These are phyloP conservation scores for Calocybe indica DNA, from an alignment of 768 basidiomycete genomes.

Conservation along the genomic window DNA sequence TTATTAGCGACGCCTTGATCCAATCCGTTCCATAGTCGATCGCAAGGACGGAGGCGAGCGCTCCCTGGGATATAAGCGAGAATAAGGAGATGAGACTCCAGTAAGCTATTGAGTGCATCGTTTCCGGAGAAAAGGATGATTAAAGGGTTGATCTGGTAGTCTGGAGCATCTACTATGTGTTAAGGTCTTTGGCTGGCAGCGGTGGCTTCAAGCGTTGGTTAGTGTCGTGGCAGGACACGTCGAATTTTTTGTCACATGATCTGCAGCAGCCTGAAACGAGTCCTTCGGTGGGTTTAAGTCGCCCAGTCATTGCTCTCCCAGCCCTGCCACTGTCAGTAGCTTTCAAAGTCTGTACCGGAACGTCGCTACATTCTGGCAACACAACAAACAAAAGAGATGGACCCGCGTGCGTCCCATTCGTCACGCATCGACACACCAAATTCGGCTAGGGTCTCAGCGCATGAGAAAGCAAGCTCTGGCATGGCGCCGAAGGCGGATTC, in stretches of 20 bases:
- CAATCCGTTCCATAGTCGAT: constrained; percentile 98
- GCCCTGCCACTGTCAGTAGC: too few species aligned
- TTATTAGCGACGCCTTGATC: constrained; percentile 95
- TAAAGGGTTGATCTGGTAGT: constrained; percentile 13
- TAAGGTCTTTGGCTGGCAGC: constrained; percentile 1
- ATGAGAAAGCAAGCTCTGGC: too few species aligned
- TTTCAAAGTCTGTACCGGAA: too few species aligned
- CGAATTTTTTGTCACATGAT: constrained; percentile 17
- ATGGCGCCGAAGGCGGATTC: too few species aligned
- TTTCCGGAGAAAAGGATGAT: constrained; percentile 15
- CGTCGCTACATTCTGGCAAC: too few species aligned
- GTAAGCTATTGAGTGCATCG: constrained; percentile 32
- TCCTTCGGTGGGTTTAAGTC: background rate
- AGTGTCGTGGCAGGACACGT: constrained; percentile 32
- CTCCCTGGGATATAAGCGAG: constrained; percentile 33
- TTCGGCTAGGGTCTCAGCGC: too few species aligned
- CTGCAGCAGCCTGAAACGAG: background rate
- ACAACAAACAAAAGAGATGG: too few species aligned
- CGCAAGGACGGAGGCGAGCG: constrained; percentile 78
- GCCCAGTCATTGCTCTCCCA: too few species aligned
- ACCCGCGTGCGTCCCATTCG: too few species aligned
- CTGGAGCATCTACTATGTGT: constrained; percentile 21
- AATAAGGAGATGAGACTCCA: constrained; percentile 34
- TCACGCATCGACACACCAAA: too few species aligned
- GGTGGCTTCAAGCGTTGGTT: constrained; percentile 2